Percentiles rank a stretch among this genome's conserved stretches.
phyloP scores from a whole-genome alignment of 805 yeast genomes.

The Ogataea trehalophila region DNA sequence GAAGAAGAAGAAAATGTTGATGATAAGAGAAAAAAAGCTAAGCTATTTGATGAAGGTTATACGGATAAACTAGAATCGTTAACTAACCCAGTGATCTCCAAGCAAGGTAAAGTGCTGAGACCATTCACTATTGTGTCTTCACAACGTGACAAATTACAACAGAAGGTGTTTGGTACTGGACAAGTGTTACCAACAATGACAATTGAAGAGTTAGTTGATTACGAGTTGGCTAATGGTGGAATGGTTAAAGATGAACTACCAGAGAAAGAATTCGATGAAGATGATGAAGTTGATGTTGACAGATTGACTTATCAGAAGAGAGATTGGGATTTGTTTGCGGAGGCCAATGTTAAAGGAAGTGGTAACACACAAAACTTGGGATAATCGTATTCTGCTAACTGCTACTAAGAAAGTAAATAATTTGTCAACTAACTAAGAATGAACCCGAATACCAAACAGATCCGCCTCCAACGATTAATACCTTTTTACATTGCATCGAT shows the following conservation, averaged over 20 bases:
- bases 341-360: slow-evolving; percentile 78
- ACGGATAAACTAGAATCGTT: slow-evolving; percentile 59
- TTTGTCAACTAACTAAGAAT: neutral
- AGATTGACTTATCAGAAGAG: slow-evolving; percentile 69
- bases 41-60: slow-evolving; percentile 38
- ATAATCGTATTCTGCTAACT: slow-evolving; percentile 11
- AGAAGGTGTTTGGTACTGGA: slow-evolving; percentile 83
- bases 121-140: slow-evolving; percentile 75
- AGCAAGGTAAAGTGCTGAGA: slow-evolving; percentile 71
- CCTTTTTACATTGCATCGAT: neutral
- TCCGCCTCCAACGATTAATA: too few species aligned
- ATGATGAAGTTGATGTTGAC: slow-evolving; percentile 56
- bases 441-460: too few species aligned
- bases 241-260: slow-evolving; percentile 47
- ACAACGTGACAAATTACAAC: slow-evolving; percentile 46
- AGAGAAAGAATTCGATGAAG: slow-evolving; percentile 52
- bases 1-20: slow-evolving; percentile 10
- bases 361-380: slow-evolving; percentile 79
- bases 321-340: slow-evolving; percentile 92
- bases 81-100: slow-evolving; percentile 51
- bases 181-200: slow-evolving; percentile 92
- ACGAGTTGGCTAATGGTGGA: slow-evolving; percentile 82
- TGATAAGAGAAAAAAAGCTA: slow-evolving; percentile 11
- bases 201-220: slow-evolving; percentile 84
- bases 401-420: neutral